phyloP scores from a whole-genome alignment of 352 stramenopile genomes.

The Pythium inflatum region DNA sequence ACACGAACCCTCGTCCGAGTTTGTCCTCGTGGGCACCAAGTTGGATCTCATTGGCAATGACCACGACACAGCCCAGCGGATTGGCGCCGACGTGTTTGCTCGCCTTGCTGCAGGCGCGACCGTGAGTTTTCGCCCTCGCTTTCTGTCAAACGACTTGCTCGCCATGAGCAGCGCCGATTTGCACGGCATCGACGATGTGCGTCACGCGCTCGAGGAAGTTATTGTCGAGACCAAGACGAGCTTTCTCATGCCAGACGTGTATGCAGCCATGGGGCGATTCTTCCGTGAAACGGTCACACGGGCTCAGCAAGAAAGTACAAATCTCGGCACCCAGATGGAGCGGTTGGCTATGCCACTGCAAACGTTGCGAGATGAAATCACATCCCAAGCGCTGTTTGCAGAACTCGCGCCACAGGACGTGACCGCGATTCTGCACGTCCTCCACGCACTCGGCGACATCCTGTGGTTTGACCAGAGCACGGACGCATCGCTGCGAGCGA shows the following conservation, averaged over 20 bases:
- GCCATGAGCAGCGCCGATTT: constrained; percentile 11
- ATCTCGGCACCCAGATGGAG: too few relatives aligned
- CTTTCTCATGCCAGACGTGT: constrained; percentile 13
- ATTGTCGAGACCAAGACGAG: background rate
- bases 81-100: background rate
- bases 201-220: background rate
- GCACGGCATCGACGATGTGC: background rate
- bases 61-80: background rate
- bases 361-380: background rate
- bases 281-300: too few relatives aligned
- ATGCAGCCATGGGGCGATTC: background rate
- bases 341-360: background rate
- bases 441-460: constrained; percentile 25
- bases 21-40: constrained; percentile 28
- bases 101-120: background rate
- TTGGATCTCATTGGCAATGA: background rate
- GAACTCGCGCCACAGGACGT: background rate
- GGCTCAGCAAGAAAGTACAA: too few relatives aligned
- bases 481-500: background rate
- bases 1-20: constrained; percentile 10
- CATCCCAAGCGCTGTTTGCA: background rate
- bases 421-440: constrained; percentile 12
- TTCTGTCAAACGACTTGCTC: background rate
- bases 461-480: constrained; percentile 22
- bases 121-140: background rate